Base-by-base conservation (phyloP, 805 yeast genomes). In the Lachancea thermotolerans region DNA sequence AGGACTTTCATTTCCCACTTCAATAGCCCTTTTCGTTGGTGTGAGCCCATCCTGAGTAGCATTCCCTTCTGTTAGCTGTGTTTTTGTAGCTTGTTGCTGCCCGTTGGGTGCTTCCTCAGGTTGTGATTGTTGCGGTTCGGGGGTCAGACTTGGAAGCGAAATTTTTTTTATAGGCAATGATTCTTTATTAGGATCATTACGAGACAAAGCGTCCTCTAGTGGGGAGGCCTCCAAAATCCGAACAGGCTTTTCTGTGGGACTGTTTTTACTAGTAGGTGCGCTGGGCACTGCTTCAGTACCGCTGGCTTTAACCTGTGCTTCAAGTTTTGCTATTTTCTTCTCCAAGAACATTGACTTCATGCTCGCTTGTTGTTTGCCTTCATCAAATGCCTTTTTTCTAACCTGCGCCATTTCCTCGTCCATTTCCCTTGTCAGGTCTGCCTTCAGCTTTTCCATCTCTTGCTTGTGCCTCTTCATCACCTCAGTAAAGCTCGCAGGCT, bases 291-390 rank as follows among this genome's bases (percentile, higher is more conserved):
- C 38, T 30, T 55, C 53, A 2, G 44, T 25, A 35, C 56, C 51
- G 25, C 56, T 34, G 3, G 50, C 51, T 14, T 54, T 49, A 1
- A 57, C 52, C 25, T 53, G 60, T 7, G 54, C 42, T 46, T 59
- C 66, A n/a, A 62, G 44, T 45, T 65, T 62, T 2, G 58, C 45
- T 8, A 62, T 49, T 47, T 58, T 62, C 48, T 59, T 60, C 43
- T 51, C 61, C 30, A 51, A 50, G 35, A 59, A 51, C 12, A 61
- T 62, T 4, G 60, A 57, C 46, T 62, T 64, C 57, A 60, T 55
- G 4, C 51, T 44, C 1, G 61, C 62, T 42, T 62, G 65, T 35
- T 60, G 65, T 40, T 55, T 57, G 2, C 66, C 66, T 48, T 60
- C 65, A 46, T 60, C 63, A 43, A 60, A 62, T 0, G 64, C 54